Evolutionary conservation across 306 rosid genomes (phyloP), one percentile per base, ranked within the genome.

Genomic region (Clitoria ternatea): DNA sequence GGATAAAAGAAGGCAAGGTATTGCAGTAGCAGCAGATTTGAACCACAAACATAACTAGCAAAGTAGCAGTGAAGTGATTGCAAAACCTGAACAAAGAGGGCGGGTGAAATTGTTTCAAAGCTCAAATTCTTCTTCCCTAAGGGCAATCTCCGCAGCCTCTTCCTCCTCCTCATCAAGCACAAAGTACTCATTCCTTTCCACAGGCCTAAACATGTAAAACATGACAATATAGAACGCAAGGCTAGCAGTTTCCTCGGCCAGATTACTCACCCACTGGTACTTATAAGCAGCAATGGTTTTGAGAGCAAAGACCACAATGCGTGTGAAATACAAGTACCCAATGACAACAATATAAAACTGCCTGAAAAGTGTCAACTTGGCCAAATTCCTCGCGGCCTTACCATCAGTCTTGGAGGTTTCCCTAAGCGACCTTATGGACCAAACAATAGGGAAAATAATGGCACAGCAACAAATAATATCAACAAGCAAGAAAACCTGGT

Each of bases 361-460:
- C 77, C 97, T 80, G 73, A 91, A 91, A 12, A 91, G 97, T 1
- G 88, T 84, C 78, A 91, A 52, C 80, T 91, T 91, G 0, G 96
- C 91, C 76, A 91, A 66, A 56, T 89, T 91, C 76, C 87, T 76
- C 0, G 96, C 97, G 4, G 96, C 97, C 65, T 91, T 91, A 5
- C 97, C 96, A n/a, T 91, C 97, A 0, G 97, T 91, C 48, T 91
- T 91, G 5, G 97, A 91, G 2, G 97, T 91, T 85, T 91, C 97
- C 64, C 96, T 74, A 9, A 91, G 74, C 7, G 96, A 83, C 48
- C 96, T 77, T 49, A 91, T 89, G 0, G 97, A 91, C 97, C 97
- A 91, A 5, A 91, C 96, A 29, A 91, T 91, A 3, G 97, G 97
- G 77, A 91, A 91, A 3, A 91, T 91, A 13, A 91, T 89, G 10